Conservation (phyloP, 352 stramenopile genomes). For the Phytophthora megakarya region DNA sequence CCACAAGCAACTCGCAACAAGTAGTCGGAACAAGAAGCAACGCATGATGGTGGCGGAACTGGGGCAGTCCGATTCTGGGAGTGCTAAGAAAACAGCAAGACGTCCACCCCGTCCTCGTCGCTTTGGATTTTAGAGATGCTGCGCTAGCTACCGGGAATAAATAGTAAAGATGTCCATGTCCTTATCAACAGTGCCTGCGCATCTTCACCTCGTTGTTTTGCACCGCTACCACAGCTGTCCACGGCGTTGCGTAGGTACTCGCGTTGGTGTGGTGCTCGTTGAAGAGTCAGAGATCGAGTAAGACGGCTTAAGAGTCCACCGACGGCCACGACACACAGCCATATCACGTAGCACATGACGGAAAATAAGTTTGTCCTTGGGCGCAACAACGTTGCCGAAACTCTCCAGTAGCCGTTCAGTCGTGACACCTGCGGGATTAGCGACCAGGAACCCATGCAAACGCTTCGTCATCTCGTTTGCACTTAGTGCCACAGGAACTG, state of each 20-base stretch:
- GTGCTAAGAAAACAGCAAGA: conserved; percentile 51
- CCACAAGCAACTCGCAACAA: conserved; percentile 15
- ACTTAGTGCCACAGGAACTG: conserved; percentile 25
- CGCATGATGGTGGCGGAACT: conserved; percentile 67
- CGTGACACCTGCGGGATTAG: conserved; percentile 62
- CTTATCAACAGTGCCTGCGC: neutral
- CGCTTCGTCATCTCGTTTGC: conserved; percentile 68
- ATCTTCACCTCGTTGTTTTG: neutral
- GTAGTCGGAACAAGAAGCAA: conserved; percentile 58
- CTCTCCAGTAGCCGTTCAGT: conserved; percentile 90
- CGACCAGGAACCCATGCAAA: conserved; percentile 84
- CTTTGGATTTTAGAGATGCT: conserved; percentile 66
- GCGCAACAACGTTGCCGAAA: conserved; percentile 84
- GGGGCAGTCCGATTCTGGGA: conserved; percentile 35
- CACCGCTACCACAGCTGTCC: neutral
- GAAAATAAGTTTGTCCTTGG: conserved; percentile 90
- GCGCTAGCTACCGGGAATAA: conserved; percentile 9
- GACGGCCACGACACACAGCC: conserved; percentile 64
- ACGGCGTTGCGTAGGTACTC: neutral
- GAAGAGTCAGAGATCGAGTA: conserved; percentile 30
- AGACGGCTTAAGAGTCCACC: conserved; percentile 78
- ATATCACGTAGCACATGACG: conserved; percentile 85
- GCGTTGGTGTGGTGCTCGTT: neutral
- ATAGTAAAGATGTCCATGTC: too few species aligned
- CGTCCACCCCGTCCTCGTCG: conserved; percentile 66